These are phyloP conservation scores for Plantago coronopus DNA, from an alignment of 305 asterid species.

Conservation along the genomic window DNA sequence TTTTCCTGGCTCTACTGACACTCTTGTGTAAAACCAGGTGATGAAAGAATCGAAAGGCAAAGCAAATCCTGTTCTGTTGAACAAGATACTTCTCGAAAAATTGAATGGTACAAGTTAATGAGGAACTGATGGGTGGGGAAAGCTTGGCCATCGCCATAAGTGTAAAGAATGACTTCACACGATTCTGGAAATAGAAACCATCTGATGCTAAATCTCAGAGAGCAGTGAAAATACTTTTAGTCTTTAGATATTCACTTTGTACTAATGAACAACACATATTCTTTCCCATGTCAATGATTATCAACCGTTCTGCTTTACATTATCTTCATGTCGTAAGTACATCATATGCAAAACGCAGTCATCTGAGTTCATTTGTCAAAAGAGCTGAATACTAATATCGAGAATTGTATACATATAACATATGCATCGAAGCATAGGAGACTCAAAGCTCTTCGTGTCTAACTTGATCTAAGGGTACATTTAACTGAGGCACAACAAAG, in stretches of 20 bases:
- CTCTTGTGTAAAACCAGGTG: constrained; percentile 34
- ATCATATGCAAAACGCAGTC: too few relatives aligned
- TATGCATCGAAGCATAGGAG: background rate
- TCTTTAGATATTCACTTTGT: too few relatives aligned
- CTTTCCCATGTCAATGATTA: too few relatives aligned
- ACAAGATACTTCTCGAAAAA: constrained; percentile 75
- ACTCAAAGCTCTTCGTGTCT: constrained; percentile 6
- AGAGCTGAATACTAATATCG: background rate
- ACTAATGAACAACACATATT: too few relatives aligned
- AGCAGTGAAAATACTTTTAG: too few relatives aligned
- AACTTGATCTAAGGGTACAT: constrained; percentile 6
- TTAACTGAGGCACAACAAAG: constrained; percentile 19
- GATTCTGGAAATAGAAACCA: background rate
- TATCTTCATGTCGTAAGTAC: too few relatives aligned
- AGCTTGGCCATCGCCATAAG: background rate
- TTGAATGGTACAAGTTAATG: constrained; percentile 53
- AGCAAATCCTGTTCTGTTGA: constrained; percentile 87
- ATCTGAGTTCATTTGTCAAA: background rate
- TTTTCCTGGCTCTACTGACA: constrained; percentile 5
- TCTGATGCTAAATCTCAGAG: background rate
- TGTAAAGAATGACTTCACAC: background rate
- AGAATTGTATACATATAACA: background rate
- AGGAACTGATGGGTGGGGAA: background rate
- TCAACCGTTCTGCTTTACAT: too few relatives aligned
- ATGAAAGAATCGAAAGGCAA: constrained; percentile 96